Evolutionary conservation across 495 filamentous ascomycete species (phyloP), one percentile per base, ranked within the genome.

Genomic region (Trichoderma asperelloides): DNA sequence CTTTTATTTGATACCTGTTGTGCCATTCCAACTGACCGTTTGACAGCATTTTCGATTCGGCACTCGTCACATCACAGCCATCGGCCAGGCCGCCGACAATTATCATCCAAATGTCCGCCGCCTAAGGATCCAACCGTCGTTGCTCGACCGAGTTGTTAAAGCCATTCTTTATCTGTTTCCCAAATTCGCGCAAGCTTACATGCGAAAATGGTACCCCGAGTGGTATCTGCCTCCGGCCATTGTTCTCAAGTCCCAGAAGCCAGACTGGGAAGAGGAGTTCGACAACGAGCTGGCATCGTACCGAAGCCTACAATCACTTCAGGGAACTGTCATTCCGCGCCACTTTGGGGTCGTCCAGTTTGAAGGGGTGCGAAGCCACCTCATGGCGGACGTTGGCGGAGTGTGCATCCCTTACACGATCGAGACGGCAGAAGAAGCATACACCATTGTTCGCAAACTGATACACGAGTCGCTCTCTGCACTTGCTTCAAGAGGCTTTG

Each of bases 141-240:
- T 60, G 16, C 25, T 60, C 25, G 55, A 60, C 11, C 55, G 9
- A 60, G 55, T 60, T 13, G n/a, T 60, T 25, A 60, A 60, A 60
- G 25, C 55, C 55, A 27, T 60, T 27, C 55, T 60, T 12, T 60
- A 30, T 13, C 25, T 60, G 2, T 60, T 60, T 9, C 55, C 55
- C 25, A 60, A 60, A 16, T 60, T 60, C 9, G 55, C 55, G 11
- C 55, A 65, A 30, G 55, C 27, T 3, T 30, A 60, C 27, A 12
- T 60, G 55, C 55, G 25, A 33, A 41, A 16, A 40, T 60, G 33
- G 40, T 67, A 40, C 23, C 66, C 66, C 23, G 66, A 67, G 33
- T 67, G 66, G 66, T 67, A 62, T 28, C 66, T 67, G 55, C 66
- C 66, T 11, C 5, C 47, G 21, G 62, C 66, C 27, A 62, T 62